A percentile compares a stretch with the other conserved stretches of the same genome.
Evolutionary conservation across 2,329 filamentous ascomycete genomes (phyloP).

Genomic region (Knoxdaviesia capensis): DNA sequence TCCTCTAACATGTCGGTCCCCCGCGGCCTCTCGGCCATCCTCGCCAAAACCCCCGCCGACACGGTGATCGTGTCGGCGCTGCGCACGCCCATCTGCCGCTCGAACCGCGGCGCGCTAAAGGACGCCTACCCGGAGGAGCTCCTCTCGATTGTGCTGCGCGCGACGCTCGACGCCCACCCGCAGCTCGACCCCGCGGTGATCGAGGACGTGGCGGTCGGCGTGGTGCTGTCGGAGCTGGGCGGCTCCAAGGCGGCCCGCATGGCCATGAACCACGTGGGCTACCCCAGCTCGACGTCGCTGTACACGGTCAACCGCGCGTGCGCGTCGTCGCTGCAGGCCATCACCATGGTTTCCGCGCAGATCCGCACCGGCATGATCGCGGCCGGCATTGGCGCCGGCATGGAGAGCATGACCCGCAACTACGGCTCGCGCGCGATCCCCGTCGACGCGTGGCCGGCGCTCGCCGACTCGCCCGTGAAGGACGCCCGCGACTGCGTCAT

Average conservation of each 20-base stretch:
- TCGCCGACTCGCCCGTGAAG: conserved; percentile 41
- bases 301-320: conserved; percentile 84
- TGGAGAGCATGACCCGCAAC: conserved; percentile 93
- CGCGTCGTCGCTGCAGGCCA: conserved; percentile 55
- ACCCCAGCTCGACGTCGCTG: conserved; percentile 50
- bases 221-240: conserved; percentile 77
- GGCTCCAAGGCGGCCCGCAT: conserved; percentile 81
- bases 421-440: conserved; percentile 77
- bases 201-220: conserved; percentile 70
- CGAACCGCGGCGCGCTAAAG: conserved; percentile 66
- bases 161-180: conserved; percentile 17
- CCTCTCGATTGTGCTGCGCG: conserved; percentile 37
- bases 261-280: conserved; percentile 72
- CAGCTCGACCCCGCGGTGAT: conserved; percentile 39
- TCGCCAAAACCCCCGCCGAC: conserved; percentile 62
- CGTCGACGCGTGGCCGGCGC: conserved; percentile 54
- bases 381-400: conserved; percentile 64
- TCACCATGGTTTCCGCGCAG: conserved; percentile 52
- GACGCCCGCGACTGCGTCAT: conserved; percentile 76
- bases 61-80: conserved; percentile 80
- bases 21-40: conserved; percentile 53
- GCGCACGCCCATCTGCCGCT: conserved; percentile 67
- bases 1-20: conserved; percentile 25
- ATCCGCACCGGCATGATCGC: conserved; percentile 58
- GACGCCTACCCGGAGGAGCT: conserved; percentile 85